These are phyloP conservation scores for Themeda triandra DNA, from an alignment of 176 grass and related monocot species.

Conservation along the genomic window DNA sequence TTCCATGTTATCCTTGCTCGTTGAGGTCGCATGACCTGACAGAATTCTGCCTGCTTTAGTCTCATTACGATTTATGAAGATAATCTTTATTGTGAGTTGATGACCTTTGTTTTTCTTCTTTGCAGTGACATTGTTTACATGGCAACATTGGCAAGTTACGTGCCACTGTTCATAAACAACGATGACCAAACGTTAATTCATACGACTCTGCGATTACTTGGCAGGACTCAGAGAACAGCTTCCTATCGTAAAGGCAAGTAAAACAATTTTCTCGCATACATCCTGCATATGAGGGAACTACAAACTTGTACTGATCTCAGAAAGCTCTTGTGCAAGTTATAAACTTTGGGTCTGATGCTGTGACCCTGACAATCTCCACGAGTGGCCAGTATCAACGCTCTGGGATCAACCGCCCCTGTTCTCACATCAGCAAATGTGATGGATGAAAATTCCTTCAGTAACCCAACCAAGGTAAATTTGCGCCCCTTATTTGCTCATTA, in stretches of 20 bases:
- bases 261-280: no score
- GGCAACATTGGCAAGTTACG: conserved; percentile 99
- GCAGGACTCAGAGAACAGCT: conserved; percentile 55
- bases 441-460: conserved; percentile 75
- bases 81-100: not conserved
- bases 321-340: conserved; percentile 52
- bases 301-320: not conserved
- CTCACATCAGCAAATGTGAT: conserved; percentile 59
- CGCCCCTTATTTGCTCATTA: not conserved
- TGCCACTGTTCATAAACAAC: conserved; percentile 81
- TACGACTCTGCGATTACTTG: conserved; percentile 63
- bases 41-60: conserved; percentile 3
- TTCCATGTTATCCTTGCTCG: conserved; percentile 51
- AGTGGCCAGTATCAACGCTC: conserved; percentile 34
- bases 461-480: conserved; percentile 54
- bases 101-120: not conserved
- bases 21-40: not conserved
- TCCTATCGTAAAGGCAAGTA: conserved; percentile 63
- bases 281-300: no score
- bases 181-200: conserved; percentile 61
- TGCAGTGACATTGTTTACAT: conserved; percentile 83
- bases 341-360: conserved; percentile 60
- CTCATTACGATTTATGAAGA: not conserved
- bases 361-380: conserved; percentile 57
- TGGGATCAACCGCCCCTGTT: conserved; percentile 45